Percentiles rank a stretch among this genome's conserved stretches.
Evolutionary conservation across 345 rosid species (phyloP).

Genomic region (Atalantia buxifolia): DNA sequence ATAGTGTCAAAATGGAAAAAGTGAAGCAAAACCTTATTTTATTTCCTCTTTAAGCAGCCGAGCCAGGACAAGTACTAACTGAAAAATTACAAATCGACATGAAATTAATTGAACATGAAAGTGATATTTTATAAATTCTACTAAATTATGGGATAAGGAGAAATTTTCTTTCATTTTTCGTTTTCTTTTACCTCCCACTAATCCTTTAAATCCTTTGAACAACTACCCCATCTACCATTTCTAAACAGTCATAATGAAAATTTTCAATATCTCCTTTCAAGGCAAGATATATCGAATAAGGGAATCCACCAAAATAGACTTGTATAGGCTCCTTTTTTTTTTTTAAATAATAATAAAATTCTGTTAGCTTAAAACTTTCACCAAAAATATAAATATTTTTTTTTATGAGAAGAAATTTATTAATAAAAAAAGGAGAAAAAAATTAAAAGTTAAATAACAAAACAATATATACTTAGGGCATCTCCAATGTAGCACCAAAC

Average conservation of each 20-base stretch:
- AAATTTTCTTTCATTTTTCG: too few relatives aligned
- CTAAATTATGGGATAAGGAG: not conserved
- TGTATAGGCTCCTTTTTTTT: too few relatives aligned
- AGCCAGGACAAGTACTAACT: too few relatives aligned
- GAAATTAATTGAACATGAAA: not conserved
- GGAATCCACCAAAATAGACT: not conserved
- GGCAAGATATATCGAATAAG: not conserved
- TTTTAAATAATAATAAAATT: too few relatives aligned
- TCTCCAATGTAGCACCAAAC: too few relatives aligned
- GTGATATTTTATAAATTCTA: not conserved
- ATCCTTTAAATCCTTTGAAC: not conserved
- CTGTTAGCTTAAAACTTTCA: too few relatives aligned
- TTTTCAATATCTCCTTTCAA: constrained; percentile 1
- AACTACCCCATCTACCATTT: constrained; percentile 1
- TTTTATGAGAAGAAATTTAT: too few relatives aligned
- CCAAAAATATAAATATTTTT: too few relatives aligned
- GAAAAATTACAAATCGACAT: not conserved
- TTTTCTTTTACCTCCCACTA: not conserved
- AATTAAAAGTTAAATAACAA: too few relatives aligned
- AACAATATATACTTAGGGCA: too few relatives aligned
- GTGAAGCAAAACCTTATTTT: not conserved
- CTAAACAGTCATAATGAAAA: not conserved
- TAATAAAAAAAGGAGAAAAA: too few relatives aligned
- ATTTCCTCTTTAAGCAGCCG: too few relatives aligned
- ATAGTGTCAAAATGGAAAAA: not conserved